A percentile compares a stretch with the other conserved stretches of the same genome.
These are phyloP conservation scores for Miscanthus lutarioriparius DNA, from an alignment of 176 grass and related monocot species.

Conservation along the genomic window DNA sequence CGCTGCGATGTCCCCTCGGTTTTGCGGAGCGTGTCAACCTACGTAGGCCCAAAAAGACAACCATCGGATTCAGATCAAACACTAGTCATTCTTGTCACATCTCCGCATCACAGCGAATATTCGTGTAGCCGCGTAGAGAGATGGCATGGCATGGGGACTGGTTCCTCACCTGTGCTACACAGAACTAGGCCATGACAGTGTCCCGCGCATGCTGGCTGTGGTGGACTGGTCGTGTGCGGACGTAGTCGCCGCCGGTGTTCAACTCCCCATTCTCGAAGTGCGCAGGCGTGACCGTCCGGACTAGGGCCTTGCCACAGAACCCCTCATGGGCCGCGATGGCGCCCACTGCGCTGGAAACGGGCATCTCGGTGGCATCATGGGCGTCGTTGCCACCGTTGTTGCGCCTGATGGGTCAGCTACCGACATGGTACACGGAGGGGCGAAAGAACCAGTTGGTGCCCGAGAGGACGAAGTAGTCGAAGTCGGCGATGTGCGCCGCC, in stretches of 20 bases:
- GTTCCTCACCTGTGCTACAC: conserved; percentile 22
- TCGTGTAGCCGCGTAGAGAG: background rate
- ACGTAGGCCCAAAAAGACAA: background rate
- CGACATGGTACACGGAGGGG: conserved; percentile 49
- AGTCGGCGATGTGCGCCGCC: conserved; percentile 45
- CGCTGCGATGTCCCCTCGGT: conserved; percentile 14
- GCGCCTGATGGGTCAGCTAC: conserved; percentile 33
- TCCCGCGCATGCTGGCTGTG: conserved; percentile 38
- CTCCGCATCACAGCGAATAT: background rate
- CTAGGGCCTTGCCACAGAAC: conserved; percentile 48
- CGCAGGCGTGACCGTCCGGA: conserved; percentile 57
- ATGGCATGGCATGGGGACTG: background rate
- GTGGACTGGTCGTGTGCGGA: conserved; percentile 37
- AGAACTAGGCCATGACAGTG: conserved; percentile 47
- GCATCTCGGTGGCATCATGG: conserved; percentile 36
- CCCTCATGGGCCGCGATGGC: background rate
- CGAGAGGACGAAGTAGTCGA: conserved; percentile 54
- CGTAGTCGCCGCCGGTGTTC: conserved; percentile 70
- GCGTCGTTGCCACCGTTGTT: background rate
- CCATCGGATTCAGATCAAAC: background rate
- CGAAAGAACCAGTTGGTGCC: conserved; percentile 65
- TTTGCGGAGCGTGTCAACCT: conserved; percentile 42
- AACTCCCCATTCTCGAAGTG: conserved; percentile 68
- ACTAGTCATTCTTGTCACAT: background rate
- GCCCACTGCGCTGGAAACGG: conserved; percentile 35